These are phyloP conservation scores for Chrysosphaeria jannelii DNA, from an alignment of 2,329 filamentous ascomycete genomes.

Conservation along the genomic window DNA sequence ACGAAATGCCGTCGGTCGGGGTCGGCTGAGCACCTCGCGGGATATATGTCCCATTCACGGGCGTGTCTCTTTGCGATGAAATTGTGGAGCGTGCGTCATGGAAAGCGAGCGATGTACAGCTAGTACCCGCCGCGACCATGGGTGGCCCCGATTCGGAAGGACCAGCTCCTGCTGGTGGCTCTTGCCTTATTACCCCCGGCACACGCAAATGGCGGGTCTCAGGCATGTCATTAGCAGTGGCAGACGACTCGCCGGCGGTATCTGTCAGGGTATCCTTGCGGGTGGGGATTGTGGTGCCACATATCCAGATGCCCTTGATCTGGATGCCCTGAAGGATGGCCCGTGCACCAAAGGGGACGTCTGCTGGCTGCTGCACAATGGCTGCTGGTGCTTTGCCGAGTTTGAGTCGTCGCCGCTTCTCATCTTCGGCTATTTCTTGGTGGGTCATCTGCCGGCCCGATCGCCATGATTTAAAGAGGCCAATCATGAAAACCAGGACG, in stretches of 20 bases:
- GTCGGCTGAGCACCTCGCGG: too few species aligned
- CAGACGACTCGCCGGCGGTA: background rate
- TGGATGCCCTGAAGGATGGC: conserved; percentile 61
- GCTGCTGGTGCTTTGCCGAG: conserved; percentile 15
- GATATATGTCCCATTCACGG: too few species aligned
- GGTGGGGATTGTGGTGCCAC: conserved; percentile 15
- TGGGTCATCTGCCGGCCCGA: conserved; percentile 22
- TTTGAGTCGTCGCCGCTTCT: conserved; percentile 24
- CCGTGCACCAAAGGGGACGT: conserved; percentile 62
- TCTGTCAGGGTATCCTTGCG: conserved; percentile 3
- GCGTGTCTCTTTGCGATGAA: background rate
- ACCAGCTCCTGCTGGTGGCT: background rate
- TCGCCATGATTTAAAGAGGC: conserved; percentile 35
- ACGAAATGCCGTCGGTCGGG: too few species aligned
- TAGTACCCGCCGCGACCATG: background rate
- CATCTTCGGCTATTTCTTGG: conserved; percentile 33
- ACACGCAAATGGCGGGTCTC: background rate
- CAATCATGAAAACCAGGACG: conserved; percentile 34
- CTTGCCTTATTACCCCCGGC: background rate
- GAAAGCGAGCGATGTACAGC: background rate
- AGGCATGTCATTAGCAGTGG: background rate
- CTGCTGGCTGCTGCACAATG: conserved; percentile 9
- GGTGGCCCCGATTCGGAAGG: background rate
- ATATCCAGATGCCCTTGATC: conserved; percentile 63
- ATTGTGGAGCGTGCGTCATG: background rate